phyloP scores from a whole-genome alignment of 2,329 filamentous ascomycete species.

The Ascochyta rabiei region DNA sequence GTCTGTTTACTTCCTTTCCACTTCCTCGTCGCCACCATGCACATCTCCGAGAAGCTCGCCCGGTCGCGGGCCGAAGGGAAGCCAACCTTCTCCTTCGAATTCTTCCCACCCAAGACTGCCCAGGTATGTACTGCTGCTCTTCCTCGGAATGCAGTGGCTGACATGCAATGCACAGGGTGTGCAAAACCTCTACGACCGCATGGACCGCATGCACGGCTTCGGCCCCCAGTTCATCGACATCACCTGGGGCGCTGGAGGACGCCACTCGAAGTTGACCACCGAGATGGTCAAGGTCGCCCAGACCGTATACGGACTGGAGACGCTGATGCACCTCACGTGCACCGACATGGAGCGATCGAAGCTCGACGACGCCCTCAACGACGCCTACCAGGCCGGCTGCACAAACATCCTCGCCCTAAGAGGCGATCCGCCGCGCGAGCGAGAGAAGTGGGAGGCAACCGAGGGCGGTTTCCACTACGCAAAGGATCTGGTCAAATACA shows the following conservation, averaged over 20 bases:
- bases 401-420: conserved; percentile 95
- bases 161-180: conserved; percentile 65
- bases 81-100: conserved; percentile 97
- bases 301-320: conserved; percentile 93
- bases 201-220: conserved; percentile 97
- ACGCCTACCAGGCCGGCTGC: conserved; percentile 92
- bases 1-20: conserved; percentile 6
- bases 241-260: conserved; percentile 96
- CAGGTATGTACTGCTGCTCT: conserved; percentile 55
- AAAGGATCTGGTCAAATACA: conserved; percentile 85
- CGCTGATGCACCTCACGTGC: conserved; percentile 98
- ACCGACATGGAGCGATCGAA: conserved; percentile 96
- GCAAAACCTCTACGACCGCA: conserved; percentile 98
- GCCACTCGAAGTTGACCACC: conserved; percentile 87
- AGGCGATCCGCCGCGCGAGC: conserved; percentile 90
- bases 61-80: conserved; percentile 79
- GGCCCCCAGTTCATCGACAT: conserved; percentile 97
- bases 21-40: conserved; percentile 67
- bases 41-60: conserved; percentile 89
- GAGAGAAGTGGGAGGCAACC: conserved; percentile 89
- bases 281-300: conserved; percentile 98
- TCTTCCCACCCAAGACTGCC: conserved; percentile 97
- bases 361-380: conserved; percentile 84
- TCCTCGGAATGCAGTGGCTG: conserved; percentile 11
- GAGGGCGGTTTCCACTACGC: conserved; percentile 91